Base-by-base conservation (phyloP, 345 rosid species). In the Lepidium africanum region DNA sequence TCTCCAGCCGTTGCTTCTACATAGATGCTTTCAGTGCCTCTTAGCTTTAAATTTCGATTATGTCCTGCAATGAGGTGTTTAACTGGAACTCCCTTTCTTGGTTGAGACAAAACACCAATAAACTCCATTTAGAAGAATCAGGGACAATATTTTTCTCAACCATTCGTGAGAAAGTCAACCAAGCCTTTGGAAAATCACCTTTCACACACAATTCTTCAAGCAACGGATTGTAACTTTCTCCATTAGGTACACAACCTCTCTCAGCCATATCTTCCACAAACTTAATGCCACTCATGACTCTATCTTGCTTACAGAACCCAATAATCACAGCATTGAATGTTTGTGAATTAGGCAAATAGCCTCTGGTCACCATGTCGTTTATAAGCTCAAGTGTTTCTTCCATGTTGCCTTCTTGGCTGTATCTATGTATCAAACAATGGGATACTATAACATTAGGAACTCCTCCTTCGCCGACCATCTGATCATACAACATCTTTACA, bases 281-380 rank as follows among this genome's bases (percentile, higher is more conserved):
- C 71, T 79, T 86, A 67, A 86, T 41, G 30, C 87, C 90, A 36
- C 71, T 83, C 62, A 36, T 77, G 48, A 78, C 81, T 51, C 76
- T 82, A 21, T 81, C 98, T 57, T 81, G 83, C 76, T 47, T 70
- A 73, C 88, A 92, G 35, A 92, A 82, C 60, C 78, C 86, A 3
- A 43, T 17, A 41, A 89, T 76, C 59, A 92, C 53, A 64, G 76
- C 81, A 69, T 85, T 87, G 65, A 84, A 76, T 21, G 91, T 82
- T 1, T 83, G 81, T 10, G 86, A 73, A 11, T 71, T 61, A 0
- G 93, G 93, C 58, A 78, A 53, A 77, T 79, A 84, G 46, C 78
- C 80, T 35, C 6, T 51, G 9, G 46, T 67, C 25, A 79, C 67
- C 96, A 87, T 85, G 65, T 81, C 81, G 47, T 86, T 85, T 75